Conservation (phyloP, 306 rosid genomes). For the Cucumis melo region DNA sequence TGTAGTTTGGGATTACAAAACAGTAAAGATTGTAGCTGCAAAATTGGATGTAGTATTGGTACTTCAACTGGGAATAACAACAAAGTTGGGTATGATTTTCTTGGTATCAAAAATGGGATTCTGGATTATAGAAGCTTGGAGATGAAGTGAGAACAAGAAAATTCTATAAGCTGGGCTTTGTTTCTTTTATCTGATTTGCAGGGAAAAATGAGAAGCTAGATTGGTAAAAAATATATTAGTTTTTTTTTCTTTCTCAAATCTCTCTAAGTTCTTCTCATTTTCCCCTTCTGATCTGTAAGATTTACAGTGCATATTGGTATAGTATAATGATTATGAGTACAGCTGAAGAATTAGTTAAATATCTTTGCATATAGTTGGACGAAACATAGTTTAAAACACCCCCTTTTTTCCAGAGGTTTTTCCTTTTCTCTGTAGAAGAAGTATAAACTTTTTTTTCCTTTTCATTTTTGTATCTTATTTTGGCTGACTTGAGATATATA, state of each 20-base stretch:
- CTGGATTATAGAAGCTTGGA: slow-evolving; percentile 81
- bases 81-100: slow-evolving; percentile 59
- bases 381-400: not conserved
- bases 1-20: slow-evolving; percentile 44
- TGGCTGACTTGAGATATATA: slow-evolving; percentile 2
- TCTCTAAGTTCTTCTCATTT: slow-evolving; percentile 6
- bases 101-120: slow-evolving; percentile 57
- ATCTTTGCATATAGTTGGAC: not conserved
- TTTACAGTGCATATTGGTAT: slow-evolving; percentile 26
- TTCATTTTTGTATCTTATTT: not conserved
- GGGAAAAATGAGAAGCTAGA: slow-evolving; percentile 12
- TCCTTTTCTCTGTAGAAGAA: not conserved
- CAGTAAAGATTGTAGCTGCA: slow-evolving; percentile 36
- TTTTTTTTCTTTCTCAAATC: not conserved
- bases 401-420: not conserved
- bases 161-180: not conserved
- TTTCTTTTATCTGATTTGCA: slow-evolving; percentile 6
- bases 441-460: not conserved
- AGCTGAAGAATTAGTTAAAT: slow-evolving; percentile 19
- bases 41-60: slow-evolving; percentile 7
- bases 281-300: slow-evolving; percentile 30
- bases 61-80: slow-evolving; percentile 8
- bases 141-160: slow-evolving; percentile 36
- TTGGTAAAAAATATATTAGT: slow-evolving; percentile 10
- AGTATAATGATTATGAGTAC: slow-evolving; percentile 29